Conservation (phyloP, 768 basidiomycete species). For the Boletus patriciae region DNA sequence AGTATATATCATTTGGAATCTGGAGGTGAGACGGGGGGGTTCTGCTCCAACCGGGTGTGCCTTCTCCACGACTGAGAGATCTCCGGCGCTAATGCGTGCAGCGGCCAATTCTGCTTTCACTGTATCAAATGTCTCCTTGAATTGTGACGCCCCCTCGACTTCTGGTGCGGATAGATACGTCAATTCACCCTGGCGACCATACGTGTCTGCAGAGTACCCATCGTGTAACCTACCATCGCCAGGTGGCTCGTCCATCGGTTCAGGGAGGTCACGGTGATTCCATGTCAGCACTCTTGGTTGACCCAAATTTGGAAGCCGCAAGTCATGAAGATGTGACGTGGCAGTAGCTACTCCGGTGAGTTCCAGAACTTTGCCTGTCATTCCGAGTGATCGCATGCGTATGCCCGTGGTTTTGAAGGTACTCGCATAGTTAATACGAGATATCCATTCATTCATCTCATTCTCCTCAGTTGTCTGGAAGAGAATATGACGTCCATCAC, state of each 20-base stretch:
- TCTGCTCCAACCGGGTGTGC: constrained; percentile 24
- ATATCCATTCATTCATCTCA: constrained; percentile 89
- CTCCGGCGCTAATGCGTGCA: constrained; percentile 36
- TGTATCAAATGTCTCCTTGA: constrained; percentile 81
- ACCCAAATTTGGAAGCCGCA: constrained; percentile 40
- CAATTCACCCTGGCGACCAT: constrained; percentile 14
- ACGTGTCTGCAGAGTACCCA: constrained; percentile 34
- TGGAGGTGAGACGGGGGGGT: constrained; percentile 38
- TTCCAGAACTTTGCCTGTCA: constrained; percentile 69
- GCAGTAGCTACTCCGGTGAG: constrained; percentile 86
- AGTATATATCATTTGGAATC: constrained; percentile 55
- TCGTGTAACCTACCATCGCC: constrained; percentile 23
- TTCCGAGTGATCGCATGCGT: constrained; percentile 71
- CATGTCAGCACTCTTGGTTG: constrained; percentile 37
- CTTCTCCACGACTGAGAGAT: constrained; percentile 20
- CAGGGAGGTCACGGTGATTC: constrained; percentile 42
- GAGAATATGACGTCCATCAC: constrained; percentile 78
- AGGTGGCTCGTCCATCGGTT: constrained; percentile 39
- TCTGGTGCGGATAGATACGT: constrained; percentile 50
- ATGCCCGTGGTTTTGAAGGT: constrained; percentile 85
- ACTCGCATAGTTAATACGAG: constrained; percentile 90
- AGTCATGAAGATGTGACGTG: constrained; percentile 74
- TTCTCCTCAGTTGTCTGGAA: constrained; percentile 67
- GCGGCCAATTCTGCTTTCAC: constrained; percentile 84
- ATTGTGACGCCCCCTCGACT: constrained; percentile 60